Conservation (phyloP, 805 yeast genomes). For the Saturnispora diversa region DNA sequence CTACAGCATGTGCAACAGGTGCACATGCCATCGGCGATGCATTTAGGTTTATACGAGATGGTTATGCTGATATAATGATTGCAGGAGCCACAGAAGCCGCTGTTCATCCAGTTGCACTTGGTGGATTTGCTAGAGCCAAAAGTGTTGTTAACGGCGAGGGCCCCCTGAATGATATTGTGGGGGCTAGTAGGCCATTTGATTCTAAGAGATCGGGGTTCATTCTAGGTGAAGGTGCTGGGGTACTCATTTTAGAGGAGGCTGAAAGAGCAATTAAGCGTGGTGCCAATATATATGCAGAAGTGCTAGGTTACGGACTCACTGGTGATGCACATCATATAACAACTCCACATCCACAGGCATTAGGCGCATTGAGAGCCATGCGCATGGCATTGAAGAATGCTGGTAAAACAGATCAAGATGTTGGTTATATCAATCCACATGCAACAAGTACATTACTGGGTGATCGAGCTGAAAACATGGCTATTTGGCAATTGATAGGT, state of each 20-base stretch:
- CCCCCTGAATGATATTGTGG: constrained; percentile 51
- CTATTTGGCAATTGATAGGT: constrained; percentile 51
- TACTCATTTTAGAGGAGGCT: constrained; percentile 65
- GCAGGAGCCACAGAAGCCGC: constrained; percentile 94
- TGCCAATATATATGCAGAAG: constrained; percentile 66
- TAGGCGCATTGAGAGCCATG: constrained; percentile 84
- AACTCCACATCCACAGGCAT: constrained; percentile 75
- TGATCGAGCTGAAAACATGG: constrained; percentile 77
- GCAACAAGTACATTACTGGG: constrained; percentile 92
- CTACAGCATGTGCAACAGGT: constrained; percentile 98
- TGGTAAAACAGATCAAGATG: constrained; percentile 36
- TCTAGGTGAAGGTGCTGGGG: constrained; percentile 87
- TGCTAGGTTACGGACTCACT: constrained; percentile 81
- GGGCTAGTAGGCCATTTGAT: constrained; percentile 87
- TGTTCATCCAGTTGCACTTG: constrained; percentile 75
- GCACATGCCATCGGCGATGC: constrained; percentile 93
- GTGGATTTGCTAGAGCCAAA: constrained; percentile 87
- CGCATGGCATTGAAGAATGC: constrained; percentile 56
- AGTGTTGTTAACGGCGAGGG: constrained; percentile 50
- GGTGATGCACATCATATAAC: constrained; percentile 94
- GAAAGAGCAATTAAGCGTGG: constrained; percentile 67
- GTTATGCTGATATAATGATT: constrained; percentile 77
- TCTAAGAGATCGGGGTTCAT: constrained; percentile 75
- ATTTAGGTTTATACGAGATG: constrained; percentile 64
- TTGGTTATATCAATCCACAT: constrained; percentile 88